A percentile compares a stretch with the other conserved stretches of the same genome.
phyloP scores from a whole-genome alignment of 2,329 filamentous ascomycete species.

The Lecanicillium sp. region DNA sequence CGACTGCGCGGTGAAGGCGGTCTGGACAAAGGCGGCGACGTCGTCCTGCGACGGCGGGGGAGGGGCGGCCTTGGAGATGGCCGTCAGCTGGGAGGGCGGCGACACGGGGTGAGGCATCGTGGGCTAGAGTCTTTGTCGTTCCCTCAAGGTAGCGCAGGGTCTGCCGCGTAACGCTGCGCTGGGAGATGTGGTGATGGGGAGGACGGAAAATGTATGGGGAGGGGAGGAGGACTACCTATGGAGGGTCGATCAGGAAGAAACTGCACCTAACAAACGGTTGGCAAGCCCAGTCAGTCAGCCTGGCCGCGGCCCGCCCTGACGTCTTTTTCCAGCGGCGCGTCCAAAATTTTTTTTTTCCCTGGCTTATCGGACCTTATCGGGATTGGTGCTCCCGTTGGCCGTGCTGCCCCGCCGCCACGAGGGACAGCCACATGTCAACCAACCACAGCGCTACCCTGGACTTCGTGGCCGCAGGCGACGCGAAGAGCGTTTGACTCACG shows the following conservation, averaged over 20 bases:
- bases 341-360: background rate
- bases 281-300: too few species aligned
- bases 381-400: too few species aligned
- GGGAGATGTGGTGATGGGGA: constrained; percentile 3
- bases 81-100: constrained; percentile 31
- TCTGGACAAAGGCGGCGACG: constrained; percentile 55
- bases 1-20: constrained; percentile 60
- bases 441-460: too few species aligned
- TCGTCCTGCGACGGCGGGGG: constrained; percentile 59
- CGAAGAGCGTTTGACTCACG: too few species aligned
- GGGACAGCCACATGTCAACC: too few species aligned
- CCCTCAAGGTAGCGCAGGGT: constrained; percentile 1
- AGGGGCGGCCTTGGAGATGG: constrained; percentile 40
- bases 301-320: too few species aligned
- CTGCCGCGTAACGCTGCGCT: constrained; percentile 7
- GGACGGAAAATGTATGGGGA: constrained; percentile 1
- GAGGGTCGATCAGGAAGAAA: constrained; percentile 3
- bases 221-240: constrained; percentile 2
- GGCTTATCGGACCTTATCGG: too few species aligned
- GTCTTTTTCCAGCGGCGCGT: too few species aligned
- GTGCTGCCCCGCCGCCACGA: too few species aligned
- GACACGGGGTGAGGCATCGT: constrained; percentile 42
- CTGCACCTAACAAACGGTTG: background rate
- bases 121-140: constrained; percentile 2
- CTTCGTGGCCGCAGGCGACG: too few species aligned